A percentile compares a stretch with the other conserved stretches of the same genome.
Conservation (phyloP, 805 yeast species). For the Starmerella khaoyaiensis region DNA sequence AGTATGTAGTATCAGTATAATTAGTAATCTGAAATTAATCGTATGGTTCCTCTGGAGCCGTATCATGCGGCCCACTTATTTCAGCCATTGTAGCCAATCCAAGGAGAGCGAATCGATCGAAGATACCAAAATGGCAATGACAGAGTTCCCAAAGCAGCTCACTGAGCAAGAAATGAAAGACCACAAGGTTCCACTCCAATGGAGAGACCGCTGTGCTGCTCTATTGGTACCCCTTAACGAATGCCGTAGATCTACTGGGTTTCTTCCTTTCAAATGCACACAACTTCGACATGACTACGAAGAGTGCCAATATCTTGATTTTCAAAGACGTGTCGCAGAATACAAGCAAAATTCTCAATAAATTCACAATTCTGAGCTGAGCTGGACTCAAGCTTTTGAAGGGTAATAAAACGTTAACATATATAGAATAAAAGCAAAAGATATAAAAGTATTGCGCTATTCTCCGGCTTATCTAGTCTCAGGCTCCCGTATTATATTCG, state of each 20-base stretch:
- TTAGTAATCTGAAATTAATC: background rate
- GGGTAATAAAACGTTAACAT: background rate
- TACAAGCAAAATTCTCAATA: constrained; percentile 32
- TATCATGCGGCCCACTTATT: too few species aligned
- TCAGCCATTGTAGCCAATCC: too few species aligned
- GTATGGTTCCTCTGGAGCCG: too few species aligned
- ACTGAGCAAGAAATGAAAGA: constrained; percentile 75
- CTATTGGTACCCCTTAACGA: constrained; percentile 47
- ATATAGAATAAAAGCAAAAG: too few species aligned
- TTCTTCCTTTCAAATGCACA: constrained; percentile 57
- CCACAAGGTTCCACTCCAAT: constrained; percentile 61
- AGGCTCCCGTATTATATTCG: background rate
- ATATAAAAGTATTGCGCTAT: too few species aligned
- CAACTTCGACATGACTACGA: constrained; percentile 76
- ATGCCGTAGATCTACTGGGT: constrained; percentile 45
- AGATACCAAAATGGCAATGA: constrained; percentile 24
- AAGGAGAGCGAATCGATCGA: too few species aligned
- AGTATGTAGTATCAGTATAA: too few species aligned
- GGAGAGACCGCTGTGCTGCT: constrained; percentile 73
- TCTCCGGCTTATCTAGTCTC: too few species aligned
- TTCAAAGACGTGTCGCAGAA: constrained; percentile 66
- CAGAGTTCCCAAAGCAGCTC: constrained; percentile 28
- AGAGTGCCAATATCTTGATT: constrained; percentile 72
- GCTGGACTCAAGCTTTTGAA: background rate
- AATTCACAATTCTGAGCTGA: background rate